These are phyloP conservation scores for Aphanomyces stellatus DNA, from an alignment of 352 stramenopile genomes.

Conservation along the genomic window DNA sequence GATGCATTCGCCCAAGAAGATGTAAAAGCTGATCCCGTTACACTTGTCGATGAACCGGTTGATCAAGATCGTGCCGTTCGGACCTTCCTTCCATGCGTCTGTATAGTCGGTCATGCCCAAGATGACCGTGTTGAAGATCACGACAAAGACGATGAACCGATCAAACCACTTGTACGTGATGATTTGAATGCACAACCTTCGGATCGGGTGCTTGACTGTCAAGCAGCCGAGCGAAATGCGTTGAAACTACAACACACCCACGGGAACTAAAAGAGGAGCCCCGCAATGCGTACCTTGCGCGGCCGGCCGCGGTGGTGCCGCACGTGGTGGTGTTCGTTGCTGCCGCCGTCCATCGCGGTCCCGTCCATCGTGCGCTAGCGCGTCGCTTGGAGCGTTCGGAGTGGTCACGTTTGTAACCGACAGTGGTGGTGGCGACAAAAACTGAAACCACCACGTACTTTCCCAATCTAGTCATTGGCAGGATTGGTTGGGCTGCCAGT, in stretches of 20 bases:
- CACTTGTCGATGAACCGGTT: conserved; percentile 56
- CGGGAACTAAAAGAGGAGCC: too few species aligned
- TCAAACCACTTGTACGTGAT: conserved; percentile 74
- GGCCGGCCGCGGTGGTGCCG: too few species aligned
- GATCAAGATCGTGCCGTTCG: conserved; percentile 27
- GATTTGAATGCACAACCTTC: neutral
- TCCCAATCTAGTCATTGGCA: too few species aligned
- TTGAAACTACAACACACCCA: conserved; percentile 2
- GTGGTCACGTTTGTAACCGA: too few species aligned
- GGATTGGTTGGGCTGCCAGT: too few species aligned
- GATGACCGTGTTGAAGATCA: conserved; percentile 75
- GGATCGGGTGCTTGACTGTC: conserved; percentile 1
- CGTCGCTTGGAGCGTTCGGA: too few species aligned
- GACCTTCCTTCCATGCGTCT: conserved; percentile 36
- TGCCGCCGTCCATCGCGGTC: too few species aligned
- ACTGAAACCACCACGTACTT: too few species aligned
- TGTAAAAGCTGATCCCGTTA: conserved; percentile 42
- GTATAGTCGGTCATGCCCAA: conserved; percentile 72
- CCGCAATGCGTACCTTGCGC: too few species aligned
- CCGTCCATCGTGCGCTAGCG: too few species aligned
- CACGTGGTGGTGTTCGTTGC: too few species aligned
- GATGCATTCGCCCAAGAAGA: conserved; percentile 82
- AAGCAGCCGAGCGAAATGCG: conserved; percentile 3
- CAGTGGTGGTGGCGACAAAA: too few species aligned
- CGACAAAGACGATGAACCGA: conserved; percentile 75